Percentiles rank a stretch among this genome's conserved stretches.
These are phyloP conservation scores for Xerocomus brunneocitrinus DNA, from an alignment of 768 basidiomycete genomes.

Conservation along the genomic window DNA sequence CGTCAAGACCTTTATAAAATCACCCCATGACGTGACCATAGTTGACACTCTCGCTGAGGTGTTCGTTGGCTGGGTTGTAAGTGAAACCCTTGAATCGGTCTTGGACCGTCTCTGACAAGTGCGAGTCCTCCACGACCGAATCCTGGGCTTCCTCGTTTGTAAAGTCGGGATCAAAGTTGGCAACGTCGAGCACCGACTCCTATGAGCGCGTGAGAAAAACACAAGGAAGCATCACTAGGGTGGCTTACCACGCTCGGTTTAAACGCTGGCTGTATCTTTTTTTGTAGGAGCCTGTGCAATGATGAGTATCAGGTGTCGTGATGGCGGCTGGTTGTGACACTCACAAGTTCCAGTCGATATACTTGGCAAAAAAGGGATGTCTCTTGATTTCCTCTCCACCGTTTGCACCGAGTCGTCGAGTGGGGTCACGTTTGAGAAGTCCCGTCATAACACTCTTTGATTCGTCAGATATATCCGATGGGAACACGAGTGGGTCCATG, in stretches of 20 bases:
- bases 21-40: conserved; percentile 41
- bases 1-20: neutral
- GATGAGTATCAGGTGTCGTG: neutral
- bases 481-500: conserved; percentile 89
- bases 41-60: conserved; percentile 79
- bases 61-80: conserved; percentile 81
- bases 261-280: conserved; percentile 96
- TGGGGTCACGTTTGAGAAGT: conserved; percentile 84
- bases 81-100: conserved; percentile 93
- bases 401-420: conserved; percentile 80
- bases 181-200: conserved; percentile 92
- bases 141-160: conserved; percentile 93
- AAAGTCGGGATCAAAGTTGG: conserved; percentile 97
- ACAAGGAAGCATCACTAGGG: neutral
- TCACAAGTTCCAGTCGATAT: conserved; percentile 86
- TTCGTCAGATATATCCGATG: conserved; percentile 81
- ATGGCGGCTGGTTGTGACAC: conserved; percentile 15
- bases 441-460: conserved; percentile 86
- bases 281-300: conserved; percentile 61
- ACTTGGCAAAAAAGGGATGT: conserved; percentile 92
- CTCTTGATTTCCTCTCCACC: conserved; percentile 95
- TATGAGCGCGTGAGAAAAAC: conserved; percentile 22
- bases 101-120: conserved; percentile 92
- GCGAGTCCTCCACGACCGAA: conserved; percentile 92
- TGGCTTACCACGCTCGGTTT: conserved; percentile 88